Conservation (phyloP, 306 rosid genomes). For the Echinosophora koreensis region DNA sequence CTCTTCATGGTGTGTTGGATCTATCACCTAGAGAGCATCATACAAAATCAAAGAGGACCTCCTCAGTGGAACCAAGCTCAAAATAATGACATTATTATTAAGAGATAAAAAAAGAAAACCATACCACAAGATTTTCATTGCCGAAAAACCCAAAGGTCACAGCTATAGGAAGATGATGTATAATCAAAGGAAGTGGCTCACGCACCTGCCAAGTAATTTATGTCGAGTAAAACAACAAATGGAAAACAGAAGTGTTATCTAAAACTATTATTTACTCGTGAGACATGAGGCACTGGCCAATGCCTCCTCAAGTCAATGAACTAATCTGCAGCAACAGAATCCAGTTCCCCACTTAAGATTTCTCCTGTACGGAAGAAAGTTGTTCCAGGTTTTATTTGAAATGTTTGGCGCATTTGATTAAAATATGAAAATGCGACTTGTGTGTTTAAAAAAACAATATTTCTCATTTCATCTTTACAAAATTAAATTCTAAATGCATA, state of each 20-base stretch:
- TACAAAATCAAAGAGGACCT: conserved; percentile 30
- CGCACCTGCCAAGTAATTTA: conserved; percentile 66
- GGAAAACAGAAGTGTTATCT: background rate
- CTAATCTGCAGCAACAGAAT: background rate
- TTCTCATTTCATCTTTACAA: no score
- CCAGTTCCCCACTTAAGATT: background rate
- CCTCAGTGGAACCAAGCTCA: conserved; percentile 15
- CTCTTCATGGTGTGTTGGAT: conserved; percentile 91
- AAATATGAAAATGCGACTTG: no score
- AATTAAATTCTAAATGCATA: no score
- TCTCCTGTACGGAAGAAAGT: no score
- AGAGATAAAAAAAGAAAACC: conserved; percentile 1
- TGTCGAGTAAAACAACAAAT: background rate
- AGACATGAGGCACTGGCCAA: conserved; percentile 1
- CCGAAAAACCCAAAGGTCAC: conserved; percentile 91
- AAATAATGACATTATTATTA: conserved; percentile 9
- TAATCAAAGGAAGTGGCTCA: conserved; percentile 85
- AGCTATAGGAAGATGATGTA: conserved; percentile 95
- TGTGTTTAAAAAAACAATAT: no score
- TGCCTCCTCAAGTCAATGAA: background rate
- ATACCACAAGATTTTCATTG: conserved; percentile 70
- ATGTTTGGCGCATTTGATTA: no score
- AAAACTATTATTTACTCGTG: conserved; percentile 15
- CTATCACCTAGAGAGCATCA: conserved; percentile 68
- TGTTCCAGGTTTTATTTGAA: no score